Conservation (phyloP, 306 rosid species). For the Acacia acuminata region DNA sequence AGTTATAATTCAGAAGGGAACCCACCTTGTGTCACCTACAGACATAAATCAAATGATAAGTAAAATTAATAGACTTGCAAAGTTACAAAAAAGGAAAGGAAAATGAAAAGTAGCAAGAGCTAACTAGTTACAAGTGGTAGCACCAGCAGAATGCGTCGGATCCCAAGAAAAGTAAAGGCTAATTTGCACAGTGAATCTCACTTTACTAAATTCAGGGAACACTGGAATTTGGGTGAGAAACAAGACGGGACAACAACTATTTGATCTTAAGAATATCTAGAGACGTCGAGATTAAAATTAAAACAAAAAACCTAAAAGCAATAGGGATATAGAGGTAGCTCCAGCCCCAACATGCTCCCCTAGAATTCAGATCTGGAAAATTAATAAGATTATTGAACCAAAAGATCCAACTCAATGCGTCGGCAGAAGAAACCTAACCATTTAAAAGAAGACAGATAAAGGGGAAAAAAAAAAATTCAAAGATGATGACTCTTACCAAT, state of each 20-base stretch:
- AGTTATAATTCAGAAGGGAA: neutral
- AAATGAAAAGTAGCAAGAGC: neutral
- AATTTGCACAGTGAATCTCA: constrained; percentile 1
- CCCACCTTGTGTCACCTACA: constrained; percentile 21
- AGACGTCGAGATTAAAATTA: neutral
- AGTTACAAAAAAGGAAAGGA: neutral
- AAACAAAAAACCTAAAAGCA: neutral
- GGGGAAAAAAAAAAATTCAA: neutral
- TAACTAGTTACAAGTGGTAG: neutral
- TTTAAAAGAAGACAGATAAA: neutral
- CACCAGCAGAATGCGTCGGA: neutral
- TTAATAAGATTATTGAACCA: constrained; percentile 7
- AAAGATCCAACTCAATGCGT: neutral
- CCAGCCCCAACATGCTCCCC: constrained; percentile 17
- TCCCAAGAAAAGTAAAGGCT: neutral
- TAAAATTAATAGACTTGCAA: neutral
- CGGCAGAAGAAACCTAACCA: neutral
- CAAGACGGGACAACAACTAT: neutral
- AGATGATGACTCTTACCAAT: neutral
- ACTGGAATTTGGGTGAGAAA: constrained; percentile 6
- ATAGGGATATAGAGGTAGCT: constrained; percentile 1
- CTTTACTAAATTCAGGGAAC: neutral
- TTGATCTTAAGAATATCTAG: neutral
- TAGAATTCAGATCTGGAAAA: constrained; percentile 38
- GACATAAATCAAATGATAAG: constrained; percentile 3